Evolutionary conservation across 139 green algal genomes (phyloP), one percentile per base, ranked within the genome.

Genomic region (Picochlorum sp.): DNA sequence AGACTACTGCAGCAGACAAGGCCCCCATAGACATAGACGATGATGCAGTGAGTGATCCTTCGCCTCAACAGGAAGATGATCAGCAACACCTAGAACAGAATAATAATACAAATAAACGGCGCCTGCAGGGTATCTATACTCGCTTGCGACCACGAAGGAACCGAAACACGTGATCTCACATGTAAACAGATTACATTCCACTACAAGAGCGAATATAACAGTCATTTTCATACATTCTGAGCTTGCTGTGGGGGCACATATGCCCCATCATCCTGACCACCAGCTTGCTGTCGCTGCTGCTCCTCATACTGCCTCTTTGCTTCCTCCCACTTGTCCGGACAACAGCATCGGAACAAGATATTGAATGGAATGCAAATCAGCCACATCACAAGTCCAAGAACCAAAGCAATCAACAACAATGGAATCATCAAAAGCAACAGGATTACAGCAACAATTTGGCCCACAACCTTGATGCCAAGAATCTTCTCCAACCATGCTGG

Each of bases 351-450:
- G 14, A 45, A 24, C 61, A 66, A 21, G 4, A 56, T 21, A 44
- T 57, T 66, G 37, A 66, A 50, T 1, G 61, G 61, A n/a, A 66
- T 20, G 37, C 61, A 66, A 18, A 66, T 6, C 14, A 52, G 14
- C 32, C 34, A 66, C 34, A 66, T 13, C 6, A 66, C 61, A 55
- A 65, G 21, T 15, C 20, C 58, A 23, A 65, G 2, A 18, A 65
- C 58, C 18, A 45, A 18, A 6, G 15, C 14, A 23, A 62, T 24
- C 24, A 62, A 23, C 14, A 66, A 59, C 32, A 66, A 57, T 21
- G 32, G 23, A 24, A 66, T 18, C 37, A 66, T 56, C n/a, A 66
- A n/a, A 26, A 45, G 14, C 10, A 66, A 16, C 24, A 66, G n/a
- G 23, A 66, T 21, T 0, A 66, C 10, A 20, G 38, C 15, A 44